Percentiles rank a stretch among this genome's conserved stretches.
Conservation (phyloP, 805 yeast genomes). For the Blastobotrys attinorum region DNA sequence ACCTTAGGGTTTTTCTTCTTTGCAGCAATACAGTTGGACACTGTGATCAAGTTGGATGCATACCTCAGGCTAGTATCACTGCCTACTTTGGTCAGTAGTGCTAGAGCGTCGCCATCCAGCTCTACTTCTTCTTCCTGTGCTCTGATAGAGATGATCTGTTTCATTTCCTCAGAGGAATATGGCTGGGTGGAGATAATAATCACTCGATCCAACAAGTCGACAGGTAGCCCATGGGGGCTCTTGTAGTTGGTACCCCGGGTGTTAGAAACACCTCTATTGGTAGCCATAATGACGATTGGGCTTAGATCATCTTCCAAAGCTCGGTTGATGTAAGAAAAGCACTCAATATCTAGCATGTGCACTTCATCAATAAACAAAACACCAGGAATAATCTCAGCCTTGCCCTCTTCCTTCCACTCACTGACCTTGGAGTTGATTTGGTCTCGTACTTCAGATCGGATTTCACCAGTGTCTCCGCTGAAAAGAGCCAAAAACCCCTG, state of each 20-base stretch:
- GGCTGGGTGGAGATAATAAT: slow-evolving; percentile 81
- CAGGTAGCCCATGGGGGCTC: slow-evolving; percentile 97
- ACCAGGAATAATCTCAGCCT: slow-evolving; percentile 94
- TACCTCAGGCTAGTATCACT: slow-evolving; percentile 86
- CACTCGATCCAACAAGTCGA: slow-evolving; percentile 88
- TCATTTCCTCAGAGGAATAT: slow-evolving; percentile 76
- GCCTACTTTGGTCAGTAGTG: slow-evolving; percentile 82
- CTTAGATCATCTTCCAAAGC: slow-evolving; percentile 96
- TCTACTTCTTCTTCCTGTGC: slow-evolving; percentile 93
- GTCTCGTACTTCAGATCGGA: slow-evolving; percentile 88
- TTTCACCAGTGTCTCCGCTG: slow-evolving; percentile 97
- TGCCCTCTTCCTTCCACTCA: slow-evolving; percentile 98
- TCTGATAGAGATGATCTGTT: slow-evolving; percentile 78
- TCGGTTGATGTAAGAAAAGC: slow-evolving; percentile 89
- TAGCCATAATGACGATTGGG: slow-evolving; percentile 97
- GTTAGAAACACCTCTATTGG: slow-evolving; percentile 90
- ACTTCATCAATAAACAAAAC: slow-evolving; percentile 97
- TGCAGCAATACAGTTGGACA: slow-evolving; percentile 76
- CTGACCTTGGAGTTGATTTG: slow-evolving; percentile 96
- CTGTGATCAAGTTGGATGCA: slow-evolving; percentile 84
- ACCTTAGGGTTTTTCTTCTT: slow-evolving; percentile 69
- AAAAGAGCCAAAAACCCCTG: slow-evolving; percentile 96
- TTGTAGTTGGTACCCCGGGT: slow-evolving; percentile 90
- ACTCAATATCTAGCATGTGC: slow-evolving; percentile 95
- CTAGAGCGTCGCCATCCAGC: slow-evolving; percentile 71